Percentiles rank a stretch among this genome's conserved stretches.
Conservation (phyloP, 1,284 basidiomycete genomes). For the Lignosus rhinocerotis region DNA sequence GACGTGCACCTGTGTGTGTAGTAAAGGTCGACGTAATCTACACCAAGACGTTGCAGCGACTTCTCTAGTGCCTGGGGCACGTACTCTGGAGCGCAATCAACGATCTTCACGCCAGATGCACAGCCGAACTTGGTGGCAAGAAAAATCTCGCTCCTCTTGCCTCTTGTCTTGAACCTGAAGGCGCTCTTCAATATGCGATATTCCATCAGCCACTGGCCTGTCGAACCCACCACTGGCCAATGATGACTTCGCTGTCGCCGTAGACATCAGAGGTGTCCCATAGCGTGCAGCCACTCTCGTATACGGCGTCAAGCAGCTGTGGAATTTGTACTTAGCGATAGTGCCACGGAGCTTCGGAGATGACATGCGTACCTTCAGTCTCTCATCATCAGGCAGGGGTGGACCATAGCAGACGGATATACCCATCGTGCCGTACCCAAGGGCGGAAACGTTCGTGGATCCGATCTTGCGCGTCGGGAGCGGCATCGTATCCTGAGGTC, state of each 20-base stretch:
- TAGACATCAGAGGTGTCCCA: constrained; percentile 37
- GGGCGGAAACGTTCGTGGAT: background rate
- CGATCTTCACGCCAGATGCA: constrained; percentile 7
- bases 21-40: constrained; percentile 48
- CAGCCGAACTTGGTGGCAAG: constrained; percentile 55
- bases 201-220: background rate
- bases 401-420: constrained; percentile 21
- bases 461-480: constrained; percentile 19
- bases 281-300: constrained; percentile 30
- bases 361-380: constrained; percentile 26
- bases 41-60: constrained; percentile 43
- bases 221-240: constrained; percentile 32
- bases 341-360: background rate
- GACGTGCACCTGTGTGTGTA: constrained; percentile 41
- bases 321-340: background rate
- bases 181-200: background rate
- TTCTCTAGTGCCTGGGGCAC: constrained; percentile 36
- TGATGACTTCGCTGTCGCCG: constrained; percentile 31
- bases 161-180: constrained; percentile 39
- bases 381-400: constrained; percentile 25
- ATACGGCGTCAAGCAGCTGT: constrained; percentile 31
- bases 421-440: background rate
- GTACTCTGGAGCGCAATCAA: constrained; percentile 35
- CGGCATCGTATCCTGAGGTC: background rate
- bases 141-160: constrained; percentile 44